Evolutionary conservation across 129 eudicot species (phyloP), one percentile per base, ranked within the genome.

Genomic region (Chrysanthemum seticuspe): DNA sequence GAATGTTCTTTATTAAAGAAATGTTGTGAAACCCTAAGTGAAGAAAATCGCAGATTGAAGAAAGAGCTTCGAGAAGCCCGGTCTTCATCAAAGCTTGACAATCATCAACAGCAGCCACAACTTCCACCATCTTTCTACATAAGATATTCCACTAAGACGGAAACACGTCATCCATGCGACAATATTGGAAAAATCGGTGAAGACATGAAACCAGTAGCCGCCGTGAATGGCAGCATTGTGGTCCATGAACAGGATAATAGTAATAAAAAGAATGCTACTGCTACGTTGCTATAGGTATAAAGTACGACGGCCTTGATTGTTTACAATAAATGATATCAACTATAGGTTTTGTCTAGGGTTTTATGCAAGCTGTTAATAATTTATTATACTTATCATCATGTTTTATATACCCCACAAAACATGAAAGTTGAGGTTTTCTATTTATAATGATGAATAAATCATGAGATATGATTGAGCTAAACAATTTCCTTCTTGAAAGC

Each of bases 41-140:
- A 90, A 6, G 95, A 90, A 68, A 90, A 87, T 44, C 78, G 63
- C 18, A 70, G 83, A 68, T 60, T 90, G 78, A 80, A 87, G 84
- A 90, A 85, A 76, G 95, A 90, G 73, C 25, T 87, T 40, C 80
- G 70, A 12, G 95, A 83, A 57, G 74, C 82, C 15, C 80, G 76
- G 2, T 70, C 45, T 52, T 67, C 87, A 13, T n/a, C 81, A 62
- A 85, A 81, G 62, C 23, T 69, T n/a, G 80, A 82, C 13, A 82
- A 70, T 48, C 81, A 67, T 59, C 79, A 73, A 9, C 76, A 58
- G 2, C 54, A 15, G 36, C 65, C 74, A 53, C 44, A 70, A 10
- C 12, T 74, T 9, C 29, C 58, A 1, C 48, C 57, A 54, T 85
- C 87, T 13, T 59, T 78, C 16, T 78, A 66, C 69, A 2, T 73